Evolutionary conservation across 352 stramenopile species (phyloP).

Genomic region (Phytophthora syringae): DNA sequence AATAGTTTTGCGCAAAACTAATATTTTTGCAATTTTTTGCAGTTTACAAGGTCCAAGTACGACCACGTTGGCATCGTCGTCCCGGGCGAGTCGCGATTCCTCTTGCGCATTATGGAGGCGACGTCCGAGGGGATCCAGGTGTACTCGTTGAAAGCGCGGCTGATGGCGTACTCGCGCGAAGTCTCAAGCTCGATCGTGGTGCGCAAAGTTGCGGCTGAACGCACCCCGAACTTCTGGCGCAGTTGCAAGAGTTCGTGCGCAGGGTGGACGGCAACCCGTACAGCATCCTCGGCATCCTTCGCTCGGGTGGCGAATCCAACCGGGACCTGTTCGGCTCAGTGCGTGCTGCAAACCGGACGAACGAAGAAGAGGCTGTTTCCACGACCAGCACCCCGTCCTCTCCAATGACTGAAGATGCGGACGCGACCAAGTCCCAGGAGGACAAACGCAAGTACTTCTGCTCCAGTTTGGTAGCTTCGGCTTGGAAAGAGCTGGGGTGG

Average conservation of each 20-base stretch:
- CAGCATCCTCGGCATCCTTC: slow-evolving; percentile 82
- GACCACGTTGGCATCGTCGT: slow-evolving; percentile 87
- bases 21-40: slow-evolving; percentile 4
- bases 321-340: slow-evolving; percentile 27
- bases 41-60: slow-evolving; percentile 81
- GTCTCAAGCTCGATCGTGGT: slow-evolving; percentile 86
- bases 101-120: slow-evolving; percentile 82
- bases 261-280: slow-evolving; percentile 85
- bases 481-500: slow-evolving; percentile 82
- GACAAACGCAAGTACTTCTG: slow-evolving; percentile 87
- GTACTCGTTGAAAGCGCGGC: slow-evolving; percentile 75
- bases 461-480: slow-evolving; percentile 80
- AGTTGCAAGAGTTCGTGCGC: slow-evolving; percentile 62
- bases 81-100: slow-evolving; percentile 56
- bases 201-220: slow-evolving; percentile 53
- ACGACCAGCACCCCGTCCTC: slow-evolving; percentile 29
- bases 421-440: slow-evolving; percentile 17
- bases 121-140: slow-evolving; percentile 83
- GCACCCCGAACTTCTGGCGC: slow-evolving; percentile 49
- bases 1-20: neutral
- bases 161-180: slow-evolving; percentile 83
- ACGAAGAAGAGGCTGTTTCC: slow-evolving; percentile 14
- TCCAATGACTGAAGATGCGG: slow-evolving; percentile 5
- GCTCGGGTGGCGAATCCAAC: slow-evolving; percentile 59
- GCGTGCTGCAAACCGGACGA: slow-evolving; percentile 18